phyloP scores from a whole-genome alignment of 1,284 basidiomycete genomes.

The Boletus holoroseus region DNA sequence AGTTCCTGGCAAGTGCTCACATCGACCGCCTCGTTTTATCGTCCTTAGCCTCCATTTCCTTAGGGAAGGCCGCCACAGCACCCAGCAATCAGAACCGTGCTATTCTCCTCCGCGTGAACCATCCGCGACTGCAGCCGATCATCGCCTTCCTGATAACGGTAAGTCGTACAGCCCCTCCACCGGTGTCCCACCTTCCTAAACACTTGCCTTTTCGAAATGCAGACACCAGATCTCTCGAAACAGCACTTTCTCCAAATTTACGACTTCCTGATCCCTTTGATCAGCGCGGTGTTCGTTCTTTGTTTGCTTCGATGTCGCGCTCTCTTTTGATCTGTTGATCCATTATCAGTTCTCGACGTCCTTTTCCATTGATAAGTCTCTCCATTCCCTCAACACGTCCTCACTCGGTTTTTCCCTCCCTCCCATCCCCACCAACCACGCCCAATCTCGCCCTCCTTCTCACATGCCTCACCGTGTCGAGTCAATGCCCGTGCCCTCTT shows the following conservation, averaged over 20 bases:
- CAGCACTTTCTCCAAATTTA: constrained; percentile 33
- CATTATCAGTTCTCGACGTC: constrained; percentile 35
- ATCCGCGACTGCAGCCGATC: constrained; percentile 29
- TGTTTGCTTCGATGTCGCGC: constrained; percentile 35
- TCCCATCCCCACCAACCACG: constrained; percentile 7
- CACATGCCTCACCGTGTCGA: constrained; percentile 35
- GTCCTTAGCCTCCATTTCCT: constrained; percentile 20
- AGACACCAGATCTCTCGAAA: constrained; percentile 34
- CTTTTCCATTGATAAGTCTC: constrained; percentile 33
- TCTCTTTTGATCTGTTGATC: constrained; percentile 37
- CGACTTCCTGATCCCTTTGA: constrained; percentile 35
- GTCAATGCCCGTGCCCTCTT: constrained; percentile 27
- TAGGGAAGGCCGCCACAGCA: constrained; percentile 29
- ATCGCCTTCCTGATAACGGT: constrained; percentile 33
- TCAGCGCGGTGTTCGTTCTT: constrained; percentile 37
- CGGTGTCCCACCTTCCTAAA: constrained; percentile 27
- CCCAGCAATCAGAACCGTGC: constrained; percentile 22
- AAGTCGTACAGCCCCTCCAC: constrained; percentile 24
- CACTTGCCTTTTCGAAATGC: constrained; percentile 26
- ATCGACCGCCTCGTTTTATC: constrained; percentile 23
- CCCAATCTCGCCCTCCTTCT: constrained; percentile 1
- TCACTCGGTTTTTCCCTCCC: constrained; percentile 17
- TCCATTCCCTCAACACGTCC: constrained; percentile 13
- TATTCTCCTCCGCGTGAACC: constrained; percentile 23
- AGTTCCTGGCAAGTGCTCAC: constrained; percentile 28